These are phyloP conservation scores for Candida incommunis DNA, from an alignment of 805 yeast species.

Conservation along the genomic window DNA sequence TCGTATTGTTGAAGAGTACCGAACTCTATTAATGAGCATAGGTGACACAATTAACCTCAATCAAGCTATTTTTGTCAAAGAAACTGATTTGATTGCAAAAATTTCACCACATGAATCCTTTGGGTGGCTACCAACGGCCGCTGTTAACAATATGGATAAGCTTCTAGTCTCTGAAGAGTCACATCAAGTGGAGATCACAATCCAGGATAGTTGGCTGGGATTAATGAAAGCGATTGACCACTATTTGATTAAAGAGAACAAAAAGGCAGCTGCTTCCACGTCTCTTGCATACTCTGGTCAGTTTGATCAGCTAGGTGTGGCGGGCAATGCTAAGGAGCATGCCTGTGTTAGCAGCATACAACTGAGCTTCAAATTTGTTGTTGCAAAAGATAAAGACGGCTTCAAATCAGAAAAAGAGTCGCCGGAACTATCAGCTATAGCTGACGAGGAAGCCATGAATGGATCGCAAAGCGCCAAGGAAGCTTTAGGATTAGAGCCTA, in stretches of 20 bases:
- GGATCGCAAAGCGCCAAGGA: no score
- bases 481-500: no score
- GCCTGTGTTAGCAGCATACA: no score
- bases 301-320: no score
- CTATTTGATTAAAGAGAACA: background rate
- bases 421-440: no score
- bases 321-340: no score
- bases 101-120: background rate
- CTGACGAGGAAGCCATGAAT: no score
- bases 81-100: background rate
- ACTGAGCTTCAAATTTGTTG: no score
- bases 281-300: no score
- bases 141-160: background rate
- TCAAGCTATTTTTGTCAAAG: background rate
- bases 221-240: background rate
- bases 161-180: background rate
- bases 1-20: constrained; percentile 1
- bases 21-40: constrained; percentile 2
- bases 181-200: background rate
- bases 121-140: background rate
- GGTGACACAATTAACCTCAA: background rate
- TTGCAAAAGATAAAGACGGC: no score
- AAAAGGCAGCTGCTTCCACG: background rate
- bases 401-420: no score
- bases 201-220: background rate